These are phyloP conservation scores for Phaeosphaeriaceae sp. DNA, from an alignment of 2,329 filamentous ascomycete species.

Conservation along the genomic window DNA sequence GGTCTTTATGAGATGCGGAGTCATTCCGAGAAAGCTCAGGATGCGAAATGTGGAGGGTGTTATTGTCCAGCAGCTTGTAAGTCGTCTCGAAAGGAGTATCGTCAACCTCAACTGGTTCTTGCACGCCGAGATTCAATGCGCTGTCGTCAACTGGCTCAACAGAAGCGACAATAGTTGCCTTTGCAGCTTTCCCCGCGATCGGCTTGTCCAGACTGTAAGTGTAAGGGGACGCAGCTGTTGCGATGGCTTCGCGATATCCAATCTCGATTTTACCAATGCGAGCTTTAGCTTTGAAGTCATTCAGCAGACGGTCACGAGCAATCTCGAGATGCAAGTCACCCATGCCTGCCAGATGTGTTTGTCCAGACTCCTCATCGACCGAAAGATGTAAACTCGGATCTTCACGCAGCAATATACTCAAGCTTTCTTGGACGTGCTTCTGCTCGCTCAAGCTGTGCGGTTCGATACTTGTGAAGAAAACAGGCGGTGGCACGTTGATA, in stretches of 20 bases:
- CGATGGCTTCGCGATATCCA: slow-evolving; percentile 87
- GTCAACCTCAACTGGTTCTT: slow-evolving; percentile 27
- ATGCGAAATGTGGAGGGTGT: slow-evolving; percentile 67
- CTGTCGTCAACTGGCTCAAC: slow-evolving; percentile 65
- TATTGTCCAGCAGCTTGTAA: slow-evolving; percentile 65
- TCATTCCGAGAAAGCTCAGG: slow-evolving; percentile 55
- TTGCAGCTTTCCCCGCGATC: slow-evolving; percentile 80
- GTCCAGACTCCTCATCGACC: slow-evolving; percentile 86
- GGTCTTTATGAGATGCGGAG: slow-evolving; percentile 47
- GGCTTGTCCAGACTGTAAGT: slow-evolving; percentile 76
- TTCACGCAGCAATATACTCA: slow-evolving; percentile 83
- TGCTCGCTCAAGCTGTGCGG: slow-evolving; percentile 78
- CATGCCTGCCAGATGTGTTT: slow-evolving; percentile 95
- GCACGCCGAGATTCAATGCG: slow-evolving; percentile 27
- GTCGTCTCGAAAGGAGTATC: slow-evolving; percentile 38
- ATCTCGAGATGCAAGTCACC: slow-evolving; percentile 95
- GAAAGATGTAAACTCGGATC: slow-evolving; percentile 90
- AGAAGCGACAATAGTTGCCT: slow-evolving; percentile 74
- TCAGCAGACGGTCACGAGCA: slow-evolving; percentile 83
- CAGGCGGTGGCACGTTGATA: slow-evolving; percentile 87
- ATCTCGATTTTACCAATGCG: slow-evolving; percentile 92
- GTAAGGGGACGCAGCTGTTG: slow-evolving; percentile 62
- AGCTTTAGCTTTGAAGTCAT: slow-evolving; percentile 86
- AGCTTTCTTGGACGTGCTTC: slow-evolving; percentile 76
- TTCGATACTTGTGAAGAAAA: slow-evolving; percentile 96